A percentile compares a stretch with the other conserved stretches of the same genome.
Evolutionary conservation across 2,329 filamentous ascomycete genomes (phyloP).

Genomic region (Thielaviopsis musarum): DNA sequence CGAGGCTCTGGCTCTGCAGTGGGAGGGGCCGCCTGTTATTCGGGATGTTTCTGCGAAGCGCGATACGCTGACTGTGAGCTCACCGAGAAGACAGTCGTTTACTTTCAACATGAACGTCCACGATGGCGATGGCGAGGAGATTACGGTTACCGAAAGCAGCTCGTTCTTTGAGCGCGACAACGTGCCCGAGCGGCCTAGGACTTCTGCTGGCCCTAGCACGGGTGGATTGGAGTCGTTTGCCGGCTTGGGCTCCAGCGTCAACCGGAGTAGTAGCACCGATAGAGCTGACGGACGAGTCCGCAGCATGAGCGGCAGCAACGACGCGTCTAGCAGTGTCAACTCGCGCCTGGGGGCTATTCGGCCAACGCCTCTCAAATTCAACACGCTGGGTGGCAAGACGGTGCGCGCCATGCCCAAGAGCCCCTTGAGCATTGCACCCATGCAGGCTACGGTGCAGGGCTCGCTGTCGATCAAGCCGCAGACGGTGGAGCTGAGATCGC

Average conservation of each 20-base stretch:
- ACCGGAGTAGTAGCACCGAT: neutral
- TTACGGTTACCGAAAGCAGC: neutral
- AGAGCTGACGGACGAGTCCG: neutral
- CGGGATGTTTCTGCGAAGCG: conserved; percentile 32
- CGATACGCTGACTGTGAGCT: conserved; percentile 31
- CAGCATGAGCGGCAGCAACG: neutral
- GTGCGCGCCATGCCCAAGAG: conserved; percentile 6
- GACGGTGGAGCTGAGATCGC: neutral
- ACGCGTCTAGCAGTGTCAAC: neutral
- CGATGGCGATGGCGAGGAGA: conserved; percentile 12
- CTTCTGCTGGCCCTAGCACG: conserved; percentile 5
- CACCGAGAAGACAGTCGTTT: conserved; percentile 30
- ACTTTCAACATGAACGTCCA: conserved; percentile 28
- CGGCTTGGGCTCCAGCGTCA: neutral
- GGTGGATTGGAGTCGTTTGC: neutral
- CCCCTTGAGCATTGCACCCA: conserved; percentile 4
- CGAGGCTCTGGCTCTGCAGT: conserved; percentile 17
- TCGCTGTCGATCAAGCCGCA: neutral
- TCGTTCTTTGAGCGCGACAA: neutral
- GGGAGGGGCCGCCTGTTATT: conserved; percentile 25
- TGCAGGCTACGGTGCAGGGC: conserved; percentile 2
- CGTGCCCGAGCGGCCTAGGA: conserved; percentile 5
- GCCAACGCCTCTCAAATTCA: conserved; percentile 6
- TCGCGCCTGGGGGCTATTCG: conserved; percentile 4
- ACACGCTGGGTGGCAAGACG: neutral